phyloP scores from a whole-genome alignment of 805 yeast genomes.

The Cyberlindnera euphorbiae region DNA sequence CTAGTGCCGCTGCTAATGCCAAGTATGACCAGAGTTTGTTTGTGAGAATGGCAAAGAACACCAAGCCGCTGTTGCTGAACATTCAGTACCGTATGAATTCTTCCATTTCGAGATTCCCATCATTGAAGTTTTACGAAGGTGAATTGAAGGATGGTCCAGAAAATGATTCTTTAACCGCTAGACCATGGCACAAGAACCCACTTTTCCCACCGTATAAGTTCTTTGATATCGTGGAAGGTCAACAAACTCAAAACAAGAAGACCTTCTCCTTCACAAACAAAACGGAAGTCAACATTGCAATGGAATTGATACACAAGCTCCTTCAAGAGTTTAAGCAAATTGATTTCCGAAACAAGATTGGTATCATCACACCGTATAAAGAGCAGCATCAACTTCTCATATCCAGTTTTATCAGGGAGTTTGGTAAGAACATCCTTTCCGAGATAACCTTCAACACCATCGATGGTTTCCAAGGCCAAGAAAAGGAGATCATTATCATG shows the following conservation, averaged over 20 bases:
- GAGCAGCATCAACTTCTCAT: slow-evolving; percentile 69
- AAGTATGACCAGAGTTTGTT: slow-evolving; percentile 89
- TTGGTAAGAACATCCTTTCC: slow-evolving; percentile 58
- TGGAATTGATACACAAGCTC: slow-evolving; percentile 58
- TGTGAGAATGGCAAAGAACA: slow-evolving; percentile 80
- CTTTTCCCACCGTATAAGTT: slow-evolving; percentile 74
- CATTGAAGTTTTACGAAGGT: slow-evolving; percentile 72
- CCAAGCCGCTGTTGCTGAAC: slow-evolving; percentile 63
- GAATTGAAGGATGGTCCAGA: slow-evolving; percentile 70
- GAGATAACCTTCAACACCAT: slow-evolving; percentile 88
- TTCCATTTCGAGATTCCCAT: slow-evolving; percentile 80
- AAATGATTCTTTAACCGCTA: slow-evolving; percentile 53
- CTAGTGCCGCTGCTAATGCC: slow-evolving; percentile 75
- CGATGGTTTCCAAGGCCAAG: slow-evolving; percentile 98
- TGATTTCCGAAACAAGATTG: slow-evolving; percentile 69
- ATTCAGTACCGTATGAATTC: slow-evolving; percentile 99
- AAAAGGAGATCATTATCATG: slow-evolving; percentile 87
- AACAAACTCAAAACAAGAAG: slow-evolving; percentile 57
- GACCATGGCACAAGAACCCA: slow-evolving; percentile 68
- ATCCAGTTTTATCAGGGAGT: slow-evolving; percentile 48
- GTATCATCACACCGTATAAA: slow-evolving; percentile 91
- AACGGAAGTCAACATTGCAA: slow-evolving; percentile 68
- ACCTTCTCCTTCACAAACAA: slow-evolving; percentile 69
- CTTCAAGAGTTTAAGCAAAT: slow-evolving; percentile 39
- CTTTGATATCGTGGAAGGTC: slow-evolving; percentile 60